Percentiles rank a stretch among this genome's conserved stretches.
These are phyloP conservation scores for Rhynchospora breviuscula DNA, from an alignment of 176 grass and related monocot species.

Conservation along the genomic window DNA sequence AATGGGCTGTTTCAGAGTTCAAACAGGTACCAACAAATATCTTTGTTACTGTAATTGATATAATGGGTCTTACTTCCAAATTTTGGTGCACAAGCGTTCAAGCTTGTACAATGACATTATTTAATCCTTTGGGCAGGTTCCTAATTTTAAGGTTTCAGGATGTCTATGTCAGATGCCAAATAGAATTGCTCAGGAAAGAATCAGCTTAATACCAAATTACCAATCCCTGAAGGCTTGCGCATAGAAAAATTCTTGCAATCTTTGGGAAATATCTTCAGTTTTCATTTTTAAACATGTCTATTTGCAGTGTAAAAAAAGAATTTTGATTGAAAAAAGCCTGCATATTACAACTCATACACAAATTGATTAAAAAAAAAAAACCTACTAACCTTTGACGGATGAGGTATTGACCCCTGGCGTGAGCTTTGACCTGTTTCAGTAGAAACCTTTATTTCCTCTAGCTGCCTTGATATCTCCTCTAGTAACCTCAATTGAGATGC, in stretches of 20 bases:
- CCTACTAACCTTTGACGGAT: background rate
- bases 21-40: background rate
- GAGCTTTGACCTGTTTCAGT: conserved; percentile 41
- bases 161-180: background rate
- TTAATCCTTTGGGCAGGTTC: background rate
- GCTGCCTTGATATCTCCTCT: conserved; percentile 75
- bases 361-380: background rate
- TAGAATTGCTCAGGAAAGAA: background rate
- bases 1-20: background rate
- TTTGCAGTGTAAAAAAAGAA: background rate
- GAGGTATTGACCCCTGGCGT: conserved; percentile 1
- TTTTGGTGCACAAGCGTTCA: background rate
- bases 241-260: background rate
- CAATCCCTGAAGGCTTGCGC: background rate
- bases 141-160: background rate
- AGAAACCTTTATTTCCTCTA: conserved; percentile 58
- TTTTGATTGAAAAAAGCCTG: background rate
- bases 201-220: background rate
- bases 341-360: background rate
- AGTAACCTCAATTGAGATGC: conserved; percentile 54
- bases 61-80: background rate
- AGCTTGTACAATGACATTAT: background rate
- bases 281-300: background rate
- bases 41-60: background rate
- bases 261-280: background rate